Evolutionary conservation across 768 basidiomycete genomes (phyloP).

Genomic region (Tricholoma matsutake): DNA sequence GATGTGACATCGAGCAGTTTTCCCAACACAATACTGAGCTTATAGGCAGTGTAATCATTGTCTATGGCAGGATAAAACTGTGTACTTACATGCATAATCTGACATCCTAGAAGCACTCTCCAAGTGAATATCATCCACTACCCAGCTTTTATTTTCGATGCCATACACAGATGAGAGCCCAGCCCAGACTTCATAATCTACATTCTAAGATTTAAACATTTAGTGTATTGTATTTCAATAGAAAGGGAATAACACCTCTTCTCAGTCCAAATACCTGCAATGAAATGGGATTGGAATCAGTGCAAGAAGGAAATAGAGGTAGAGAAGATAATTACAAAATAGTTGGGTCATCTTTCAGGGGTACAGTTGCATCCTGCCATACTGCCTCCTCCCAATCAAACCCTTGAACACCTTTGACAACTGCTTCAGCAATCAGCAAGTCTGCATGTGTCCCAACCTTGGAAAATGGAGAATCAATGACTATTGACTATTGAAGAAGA

Average conservation of each 20-base stretch:
- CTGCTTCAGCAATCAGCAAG: conserved; percentile 72
- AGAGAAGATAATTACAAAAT: conserved; percentile 38
- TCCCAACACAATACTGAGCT: no score
- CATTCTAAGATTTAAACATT: conserved; percentile 40
- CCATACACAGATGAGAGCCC: conserved; percentile 70
- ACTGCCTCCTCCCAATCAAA: conserved; percentile 68
- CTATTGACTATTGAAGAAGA: neutral
- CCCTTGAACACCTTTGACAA: conserved; percentile 58
- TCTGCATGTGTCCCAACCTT: conserved; percentile 82
- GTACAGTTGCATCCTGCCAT: conserved; percentile 66
- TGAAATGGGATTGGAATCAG: neutral
- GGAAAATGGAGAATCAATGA: neutral
- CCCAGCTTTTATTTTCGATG: conserved; percentile 57
- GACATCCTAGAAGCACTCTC: conserved; percentile 78
- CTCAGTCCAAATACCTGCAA: conserved; percentile 62
- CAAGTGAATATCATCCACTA: conserved; percentile 77
- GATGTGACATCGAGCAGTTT: no score
- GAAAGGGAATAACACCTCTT: conserved; percentile 45
- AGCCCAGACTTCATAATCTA: conserved; percentile 80
- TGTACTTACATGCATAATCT: conserved; percentile 67
- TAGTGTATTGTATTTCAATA: neutral
- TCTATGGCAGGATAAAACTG: no score
- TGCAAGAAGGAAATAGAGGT: neutral
- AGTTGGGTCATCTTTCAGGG: conserved; percentile 53
- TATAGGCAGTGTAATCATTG: no score